Percentiles rank a stretch among this genome's conserved stretches.
Evolutionary conservation across 495 filamentous ascomycete species (phyloP).

Genomic region (Neurospora sp.): DNA sequence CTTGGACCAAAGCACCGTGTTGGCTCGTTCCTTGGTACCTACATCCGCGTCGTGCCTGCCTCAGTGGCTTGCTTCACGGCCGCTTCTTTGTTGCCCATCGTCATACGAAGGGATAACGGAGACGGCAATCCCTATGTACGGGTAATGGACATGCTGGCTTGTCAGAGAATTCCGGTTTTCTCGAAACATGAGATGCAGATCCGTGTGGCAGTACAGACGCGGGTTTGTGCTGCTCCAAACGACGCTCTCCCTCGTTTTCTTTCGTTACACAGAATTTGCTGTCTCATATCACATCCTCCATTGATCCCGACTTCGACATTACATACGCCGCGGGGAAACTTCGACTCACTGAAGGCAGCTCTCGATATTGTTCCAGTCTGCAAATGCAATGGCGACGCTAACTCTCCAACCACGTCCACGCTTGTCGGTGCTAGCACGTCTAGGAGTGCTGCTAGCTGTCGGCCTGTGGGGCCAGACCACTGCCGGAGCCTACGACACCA

Average conservation of each 20-base stretch:
- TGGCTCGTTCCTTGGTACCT: not conserved
- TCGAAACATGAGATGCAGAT: not conserved
- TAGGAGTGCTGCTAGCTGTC: not conserved
- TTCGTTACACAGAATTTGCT: not conserved
- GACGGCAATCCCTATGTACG: not conserved
- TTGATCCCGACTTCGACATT: not conserved
- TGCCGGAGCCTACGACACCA: slow-evolving; percentile 11
- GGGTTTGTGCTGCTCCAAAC: not conserved
- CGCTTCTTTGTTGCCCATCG: not conserved
- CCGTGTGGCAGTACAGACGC: not conserved
- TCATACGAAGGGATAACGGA: not conserved
- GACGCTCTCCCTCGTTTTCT: not conserved
- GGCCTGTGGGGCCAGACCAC: slow-evolving; percentile 9
- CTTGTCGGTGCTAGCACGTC: not conserved
- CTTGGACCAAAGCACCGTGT: not conserved
- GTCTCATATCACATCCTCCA: not conserved
- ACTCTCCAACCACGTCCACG: not conserved
- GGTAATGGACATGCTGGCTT: not conserved
- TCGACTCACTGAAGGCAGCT: not conserved
- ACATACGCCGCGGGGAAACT: not conserved
- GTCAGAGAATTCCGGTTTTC: not conserved
- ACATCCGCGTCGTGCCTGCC: not conserved
- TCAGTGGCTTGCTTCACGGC: not conserved
- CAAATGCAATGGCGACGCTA: not conserved
- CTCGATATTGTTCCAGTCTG: not conserved